Percentiles rank a stretch among this genome's conserved stretches.
Conservation (phyloP, 768 basidiomycete species). For the Russula earlei region DNA sequence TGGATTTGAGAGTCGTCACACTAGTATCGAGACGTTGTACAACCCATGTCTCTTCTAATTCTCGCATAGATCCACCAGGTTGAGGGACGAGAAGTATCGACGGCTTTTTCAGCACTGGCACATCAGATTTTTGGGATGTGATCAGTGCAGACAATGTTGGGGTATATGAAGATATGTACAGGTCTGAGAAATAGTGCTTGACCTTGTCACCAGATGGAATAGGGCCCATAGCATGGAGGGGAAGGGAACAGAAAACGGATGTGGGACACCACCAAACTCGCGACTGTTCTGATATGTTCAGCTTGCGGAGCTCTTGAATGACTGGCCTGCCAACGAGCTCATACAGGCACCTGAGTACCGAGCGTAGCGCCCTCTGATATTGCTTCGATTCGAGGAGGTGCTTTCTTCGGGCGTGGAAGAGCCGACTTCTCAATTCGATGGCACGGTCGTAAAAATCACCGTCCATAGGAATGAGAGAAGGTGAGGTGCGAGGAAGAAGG, state of each 20-base stretch:
- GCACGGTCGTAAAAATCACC: slow-evolving; percentile 26
- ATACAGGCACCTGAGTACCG: neutral
- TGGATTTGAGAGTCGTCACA: neutral
- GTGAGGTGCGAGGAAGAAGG: neutral
- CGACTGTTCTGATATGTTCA: neutral
- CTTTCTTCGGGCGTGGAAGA: neutral
- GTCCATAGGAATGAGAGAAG: slow-evolving; percentile 38
- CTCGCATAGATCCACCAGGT: neutral
- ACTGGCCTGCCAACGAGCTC: neutral
- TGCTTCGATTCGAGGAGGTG: neutral
- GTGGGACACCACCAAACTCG: neutral
- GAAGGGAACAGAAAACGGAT: neutral
- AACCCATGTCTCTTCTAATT: neutral
- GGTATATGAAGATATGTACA: neutral
- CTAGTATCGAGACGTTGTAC: neutral
- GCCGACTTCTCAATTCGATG: slow-evolving; percentile 29
- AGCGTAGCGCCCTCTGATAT: neutral
- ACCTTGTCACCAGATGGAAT: neutral
- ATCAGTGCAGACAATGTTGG: neutral
- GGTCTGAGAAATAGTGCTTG: neutral
- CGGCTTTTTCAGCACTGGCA: slow-evolving; percentile 23
- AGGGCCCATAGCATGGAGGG: neutral
- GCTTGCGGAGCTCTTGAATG: neutral
- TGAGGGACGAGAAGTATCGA: neutral
- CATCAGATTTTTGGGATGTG: neutral